Evolutionary conservation across 1,284 basidiomycete genomes (phyloP), one percentile per base, ranked within the genome.

Genomic region (Phellopilus nigrolimitatus): DNA sequence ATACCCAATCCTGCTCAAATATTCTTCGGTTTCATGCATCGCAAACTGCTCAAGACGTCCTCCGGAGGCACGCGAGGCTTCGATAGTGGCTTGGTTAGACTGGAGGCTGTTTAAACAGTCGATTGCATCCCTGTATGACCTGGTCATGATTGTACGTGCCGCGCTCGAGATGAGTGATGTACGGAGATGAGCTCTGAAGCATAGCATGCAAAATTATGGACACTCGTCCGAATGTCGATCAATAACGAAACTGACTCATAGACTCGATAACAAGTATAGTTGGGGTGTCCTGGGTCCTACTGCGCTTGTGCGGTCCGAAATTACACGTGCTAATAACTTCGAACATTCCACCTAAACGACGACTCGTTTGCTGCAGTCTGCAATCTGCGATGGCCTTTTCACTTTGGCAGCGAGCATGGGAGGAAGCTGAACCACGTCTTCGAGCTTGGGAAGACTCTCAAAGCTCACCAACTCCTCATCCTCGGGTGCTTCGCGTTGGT

Each of bases 21-120:
- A 98, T 63, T 97, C 93, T 46, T 91, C 67, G 84, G 93, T 95
- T 69, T 97, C 92, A 13, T 82, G 80, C 44, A 97, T 88, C 27
- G 87, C 88, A 61, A 82, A 79, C 48, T 83, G 73, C 61, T 79
- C 88, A 45, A 81, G 66, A 34, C 79, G 78, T 2, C 81, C 81
- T 1, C 91, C 91, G 5, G 84, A 82, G 44, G 87, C 86, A 47
- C 90, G 82, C 37, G 88, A 79, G 22, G 88, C 88, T 49, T 95
- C 92, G 43, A 99, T 79, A 39, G 84, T 83, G 15, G 91, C 91
- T 25, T 93, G 92, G 76, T 99, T 99, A 36, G 87, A 90, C 67
- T 99, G 95, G 24, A 98, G 80, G 28, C 89, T 80, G 68, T 99
- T 99, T 54, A 99, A 79, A 51, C 81, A 75, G 51, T 86, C 79